Conservation (phyloP, 306 rosid species). For the Lotus japonicus region DNA sequence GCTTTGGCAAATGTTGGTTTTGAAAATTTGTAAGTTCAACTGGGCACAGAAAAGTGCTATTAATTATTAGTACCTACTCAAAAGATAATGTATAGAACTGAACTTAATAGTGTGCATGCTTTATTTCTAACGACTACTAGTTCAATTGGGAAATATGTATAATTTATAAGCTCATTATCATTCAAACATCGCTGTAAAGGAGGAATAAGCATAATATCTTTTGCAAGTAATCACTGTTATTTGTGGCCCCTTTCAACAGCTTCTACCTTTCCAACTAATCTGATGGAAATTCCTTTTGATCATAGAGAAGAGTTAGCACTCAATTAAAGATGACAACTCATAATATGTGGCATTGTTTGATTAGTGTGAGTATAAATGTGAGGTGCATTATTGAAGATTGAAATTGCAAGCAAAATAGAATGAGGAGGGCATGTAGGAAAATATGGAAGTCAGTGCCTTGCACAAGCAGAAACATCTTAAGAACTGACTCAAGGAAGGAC, state of each 20-base stretch:
- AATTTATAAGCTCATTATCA: slow-evolving; percentile 21
- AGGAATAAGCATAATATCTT: slow-evolving; percentile 27
- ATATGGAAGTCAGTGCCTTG: slow-evolving; percentile 59
- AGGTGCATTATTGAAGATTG: slow-evolving; percentile 4
- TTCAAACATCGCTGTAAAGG: slow-evolving; percentile 71
- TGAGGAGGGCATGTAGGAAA: slow-evolving; percentile 59
- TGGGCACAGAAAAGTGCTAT: background rate
- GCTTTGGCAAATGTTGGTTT: background rate
- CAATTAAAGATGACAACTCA: slow-evolving; percentile 5
- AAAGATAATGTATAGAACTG: slow-evolving; percentile 15
- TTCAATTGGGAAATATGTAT: slow-evolving; percentile 22
- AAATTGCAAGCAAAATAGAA: background rate
- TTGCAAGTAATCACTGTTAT: slow-evolving; percentile 4
- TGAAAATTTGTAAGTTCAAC: slow-evolving; percentile 20
- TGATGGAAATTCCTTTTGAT: background rate
- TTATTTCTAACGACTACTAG: slow-evolving; percentile 29
- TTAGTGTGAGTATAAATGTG: background rate
- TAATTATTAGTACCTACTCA: slow-evolving; percentile 25
- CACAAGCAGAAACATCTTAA: slow-evolving; percentile 36
- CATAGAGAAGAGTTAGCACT: slow-evolving; percentile 15
- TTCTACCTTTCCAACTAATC: slow-evolving; percentile 53
- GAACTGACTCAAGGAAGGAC: slow-evolving; percentile 49
- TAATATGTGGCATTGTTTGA: background rate
- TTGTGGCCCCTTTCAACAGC: slow-evolving; percentile 39
- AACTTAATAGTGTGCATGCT: slow-evolving; percentile 31